Evolutionary conservation across 331 rosid species (phyloP).

Genomic region (Stylosanthes scabra): DNA sequence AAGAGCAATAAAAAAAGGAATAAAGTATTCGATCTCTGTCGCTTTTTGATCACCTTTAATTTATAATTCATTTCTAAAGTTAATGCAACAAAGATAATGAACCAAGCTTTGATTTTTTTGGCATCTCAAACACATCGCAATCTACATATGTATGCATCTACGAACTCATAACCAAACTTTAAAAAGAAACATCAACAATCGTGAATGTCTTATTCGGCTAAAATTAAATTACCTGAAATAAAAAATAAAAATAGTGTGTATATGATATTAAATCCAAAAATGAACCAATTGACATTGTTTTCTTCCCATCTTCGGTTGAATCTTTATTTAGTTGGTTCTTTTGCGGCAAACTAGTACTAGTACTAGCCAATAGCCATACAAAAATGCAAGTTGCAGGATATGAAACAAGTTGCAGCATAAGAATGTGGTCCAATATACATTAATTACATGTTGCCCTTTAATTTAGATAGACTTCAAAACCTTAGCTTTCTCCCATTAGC

Average conservation of each 20-base stretch:
- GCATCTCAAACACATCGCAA: conserved; percentile 23
- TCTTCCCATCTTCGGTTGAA: neutral
- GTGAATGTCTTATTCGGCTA: conserved; percentile 5
- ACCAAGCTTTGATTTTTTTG: conserved; percentile 7
- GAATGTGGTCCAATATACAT: neutral
- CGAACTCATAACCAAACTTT: neutral
- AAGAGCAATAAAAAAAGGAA: conserved; percentile 1
- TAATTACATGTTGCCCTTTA: neutral
- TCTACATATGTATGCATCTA: neutral
- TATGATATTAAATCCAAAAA: conserved; percentile 21
- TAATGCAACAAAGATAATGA: conserved; percentile 36
- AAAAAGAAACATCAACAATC: neutral
- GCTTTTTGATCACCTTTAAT: conserved; percentile 23
- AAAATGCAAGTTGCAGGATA: too few species aligned
- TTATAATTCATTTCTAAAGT: conserved; percentile 19
- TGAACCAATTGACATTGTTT: neutral
- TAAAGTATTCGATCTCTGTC: conserved; percentile 7
- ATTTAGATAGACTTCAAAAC: neutral
- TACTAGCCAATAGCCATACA: neutral
- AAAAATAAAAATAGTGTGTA: neutral
- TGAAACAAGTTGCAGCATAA: too few species aligned
- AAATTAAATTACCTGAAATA: neutral
- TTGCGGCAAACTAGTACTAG: neutral
- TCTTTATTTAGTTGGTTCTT: conserved; percentile 13
- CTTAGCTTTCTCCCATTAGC: neutral